These are phyloP conservation scores for Solanum sparsipilum DNA, from an alignment of 257 asterid species.

Conservation along the genomic window DNA sequence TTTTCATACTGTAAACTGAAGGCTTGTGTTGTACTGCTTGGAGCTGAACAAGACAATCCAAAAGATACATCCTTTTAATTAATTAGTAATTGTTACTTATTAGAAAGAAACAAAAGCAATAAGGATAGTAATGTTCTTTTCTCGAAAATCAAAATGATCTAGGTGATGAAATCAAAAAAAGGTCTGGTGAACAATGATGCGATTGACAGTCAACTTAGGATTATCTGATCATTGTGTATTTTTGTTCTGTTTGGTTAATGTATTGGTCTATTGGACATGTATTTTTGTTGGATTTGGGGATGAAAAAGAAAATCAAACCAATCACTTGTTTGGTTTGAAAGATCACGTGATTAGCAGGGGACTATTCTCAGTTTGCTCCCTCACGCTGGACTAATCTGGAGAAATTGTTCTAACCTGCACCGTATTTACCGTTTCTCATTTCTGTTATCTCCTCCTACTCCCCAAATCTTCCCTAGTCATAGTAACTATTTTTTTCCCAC, in stretches of 20 bases:
- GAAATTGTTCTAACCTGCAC: not conserved
- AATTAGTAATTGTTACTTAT: not conserved
- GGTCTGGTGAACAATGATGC: not conserved
- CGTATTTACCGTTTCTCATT: not conserved
- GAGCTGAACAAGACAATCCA: not conserved
- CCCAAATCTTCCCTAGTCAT: not conserved
- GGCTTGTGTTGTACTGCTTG: not conserved
- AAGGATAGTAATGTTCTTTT: not conserved
- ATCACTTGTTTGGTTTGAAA: not conserved
- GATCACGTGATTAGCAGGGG: not conserved
- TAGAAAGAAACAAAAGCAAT: not conserved
- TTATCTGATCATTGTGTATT: not conserved
- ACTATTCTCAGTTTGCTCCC: not conserved
- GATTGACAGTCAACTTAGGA: not conserved
- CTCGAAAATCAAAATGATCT: not conserved
- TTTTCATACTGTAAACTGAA: not conserved
- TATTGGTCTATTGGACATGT: not conserved
- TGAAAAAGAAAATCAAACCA: not conserved
- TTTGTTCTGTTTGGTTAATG: not conserved
- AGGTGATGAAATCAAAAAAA: not conserved
- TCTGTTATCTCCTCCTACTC: not conserved
- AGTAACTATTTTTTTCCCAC: not conserved
- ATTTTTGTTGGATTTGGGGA: not conserved
- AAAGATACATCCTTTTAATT: not conserved
- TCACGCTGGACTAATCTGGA: not conserved